Conservation (phyloP, 164 flowering plant species). For the Stephania japonica region DNA sequence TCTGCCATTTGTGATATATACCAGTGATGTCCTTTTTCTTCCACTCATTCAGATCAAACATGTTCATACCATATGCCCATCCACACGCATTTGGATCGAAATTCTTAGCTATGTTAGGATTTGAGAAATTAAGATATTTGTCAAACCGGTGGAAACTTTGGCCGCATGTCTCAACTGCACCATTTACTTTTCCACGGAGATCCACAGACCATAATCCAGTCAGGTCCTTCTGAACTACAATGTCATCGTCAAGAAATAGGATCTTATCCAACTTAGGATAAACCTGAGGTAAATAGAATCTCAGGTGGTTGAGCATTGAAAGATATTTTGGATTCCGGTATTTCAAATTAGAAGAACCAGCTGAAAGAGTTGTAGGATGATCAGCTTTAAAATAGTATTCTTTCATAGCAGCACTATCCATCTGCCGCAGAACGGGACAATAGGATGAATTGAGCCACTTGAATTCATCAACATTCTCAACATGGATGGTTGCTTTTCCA, state of each 20-base stretch:
- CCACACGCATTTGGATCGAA: constrained; percentile 98
- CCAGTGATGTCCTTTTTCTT: constrained; percentile 96
- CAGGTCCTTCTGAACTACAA: constrained; percentile 95
- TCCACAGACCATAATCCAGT: constrained; percentile 86
- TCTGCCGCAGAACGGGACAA: constrained; percentile 89
- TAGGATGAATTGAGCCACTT: constrained; percentile 97
- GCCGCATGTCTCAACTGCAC: constrained; percentile 98
- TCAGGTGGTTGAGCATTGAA: constrained; percentile 92
- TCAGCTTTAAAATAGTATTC: constrained; percentile 92
- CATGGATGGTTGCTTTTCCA: constrained; percentile 93
- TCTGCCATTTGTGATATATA: constrained; percentile 99
- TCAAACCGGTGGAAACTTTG: constrained; percentile 97
- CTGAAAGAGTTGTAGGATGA: constrained; percentile 74
- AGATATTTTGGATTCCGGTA: constrained; percentile 97
- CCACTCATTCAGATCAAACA: constrained; percentile 93
- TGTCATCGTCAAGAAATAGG: constrained; percentile 95
- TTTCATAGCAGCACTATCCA: constrained; percentile 94
- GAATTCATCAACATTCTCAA: constrained; percentile 97
- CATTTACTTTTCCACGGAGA: constrained; percentile 94
- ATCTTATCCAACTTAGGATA: constrained; percentile 96
- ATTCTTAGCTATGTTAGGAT: constrained; percentile 77
- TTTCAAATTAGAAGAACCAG: constrained; percentile 91
- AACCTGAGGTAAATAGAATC: constrained; percentile 96
- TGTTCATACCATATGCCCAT: constrained; percentile 99
- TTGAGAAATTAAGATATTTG: constrained; percentile 91